phyloP scores from a whole-genome alignment of 2,329 filamentous ascomycete species.

The Pseudogymnoascus verrucosus region DNA sequence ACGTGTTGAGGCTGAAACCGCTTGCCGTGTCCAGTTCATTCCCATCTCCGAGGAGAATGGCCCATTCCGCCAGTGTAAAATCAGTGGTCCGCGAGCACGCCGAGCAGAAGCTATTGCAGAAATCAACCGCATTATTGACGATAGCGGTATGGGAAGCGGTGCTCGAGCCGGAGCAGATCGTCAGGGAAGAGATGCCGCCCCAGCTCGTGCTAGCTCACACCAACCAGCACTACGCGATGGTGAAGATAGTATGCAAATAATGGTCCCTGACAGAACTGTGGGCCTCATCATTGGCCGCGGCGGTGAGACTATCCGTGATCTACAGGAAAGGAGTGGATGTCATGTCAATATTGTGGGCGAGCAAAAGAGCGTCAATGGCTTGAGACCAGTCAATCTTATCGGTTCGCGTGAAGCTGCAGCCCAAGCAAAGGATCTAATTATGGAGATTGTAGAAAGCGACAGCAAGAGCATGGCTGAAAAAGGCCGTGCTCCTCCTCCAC shows the following conservation, averaged over 20 bases:
- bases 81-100: slow-evolving; percentile 63
- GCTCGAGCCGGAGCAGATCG: slow-evolving; percentile 36
- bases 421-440: slow-evolving; percentile 76
- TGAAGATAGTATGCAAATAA: slow-evolving; percentile 83
- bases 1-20: slow-evolving; percentile 74
- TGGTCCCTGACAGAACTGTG: slow-evolving; percentile 89
- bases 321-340: slow-evolving; percentile 87
- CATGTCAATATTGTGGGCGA: slow-evolving; percentile 94
- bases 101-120: slow-evolving; percentile 72
- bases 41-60: slow-evolving; percentile 65
- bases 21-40: slow-evolving; percentile 81
- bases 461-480: slow-evolving; percentile 42
- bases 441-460: slow-evolving; percentile 92
- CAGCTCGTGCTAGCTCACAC: slow-evolving; percentile 24
- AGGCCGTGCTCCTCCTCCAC: slow-evolving; percentile 27
- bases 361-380: slow-evolving; percentile 83
- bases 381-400: slow-evolving; percentile 85
- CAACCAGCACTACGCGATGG: slow-evolving; percentile 58
- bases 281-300: slow-evolving; percentile 90
- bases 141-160: slow-evolving; percentile 59
- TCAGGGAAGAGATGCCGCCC: slow-evolving; percentile 28
- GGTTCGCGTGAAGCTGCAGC: slow-evolving; percentile 67
- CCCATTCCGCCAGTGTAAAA: slow-evolving; percentile 74
- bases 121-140: slow-evolving; percentile 82
- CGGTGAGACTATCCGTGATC: slow-evolving; percentile 84